Base-by-base conservation (phyloP, 805 yeast genomes). In the Ogataea pini region DNA sequence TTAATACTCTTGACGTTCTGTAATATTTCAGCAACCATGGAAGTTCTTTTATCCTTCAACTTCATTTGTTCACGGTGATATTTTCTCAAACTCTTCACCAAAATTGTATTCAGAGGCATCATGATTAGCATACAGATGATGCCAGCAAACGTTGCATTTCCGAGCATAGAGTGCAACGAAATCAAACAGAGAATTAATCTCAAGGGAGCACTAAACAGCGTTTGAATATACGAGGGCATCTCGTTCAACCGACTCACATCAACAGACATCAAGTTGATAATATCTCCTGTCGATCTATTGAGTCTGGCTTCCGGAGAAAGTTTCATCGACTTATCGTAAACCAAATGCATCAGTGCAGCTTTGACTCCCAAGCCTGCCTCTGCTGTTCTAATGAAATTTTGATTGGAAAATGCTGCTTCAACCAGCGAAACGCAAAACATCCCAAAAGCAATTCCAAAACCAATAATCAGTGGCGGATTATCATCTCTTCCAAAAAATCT, bases 221-320 rank as follows among this genome's bases (percentile, higher is more conserved):
- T 72, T 54, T 79, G 83, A 20, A 83, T 66, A 51, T 77, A 75
- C 40, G 72, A 72, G n/a, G 79, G 65, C 46, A 86, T 67, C 32
- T 79, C 82, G 60, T 83, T 86, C 24, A 89, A 69, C 52, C 86
- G 73, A 41, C 71, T 69, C 10, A 86, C 82, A 69, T 89, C 97
- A 27, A 86, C 91, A 16, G 94, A 79, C 71, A 87, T 77, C 59
- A 85, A 73, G 59, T 87, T 89, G 55, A 89, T 77, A 44, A 89
- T 86, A 55, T 88, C 95, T 55, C 96, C 96, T 2, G 91, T 78
- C 1, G 89, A 69, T 54, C 77, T 71, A 14, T 76, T 72, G 27
- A 75, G 73, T 51, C 84, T 77, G 7, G 89, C 80, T 41, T 81
- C 83, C 7, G 81, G 77, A 2, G 95, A 82, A n/a, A 90, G 68